Percentiles rank a stretch among this genome's conserved stretches.
These are phyloP conservation scores for Chamaecrista fasciculata DNA, from an alignment of 306 rosid species.

Conservation along the genomic window DNA sequence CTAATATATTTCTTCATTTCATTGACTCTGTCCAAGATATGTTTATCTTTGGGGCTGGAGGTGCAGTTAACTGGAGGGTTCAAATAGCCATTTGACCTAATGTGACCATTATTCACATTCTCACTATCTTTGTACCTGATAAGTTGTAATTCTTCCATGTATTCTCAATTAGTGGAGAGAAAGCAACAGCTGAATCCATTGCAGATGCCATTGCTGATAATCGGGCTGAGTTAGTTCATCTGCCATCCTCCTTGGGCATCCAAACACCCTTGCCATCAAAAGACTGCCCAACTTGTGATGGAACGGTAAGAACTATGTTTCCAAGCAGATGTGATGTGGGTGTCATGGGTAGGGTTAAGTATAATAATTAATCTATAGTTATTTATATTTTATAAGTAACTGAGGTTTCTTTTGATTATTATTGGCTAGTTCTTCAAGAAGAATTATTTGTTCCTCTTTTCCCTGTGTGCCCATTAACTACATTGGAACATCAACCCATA, in stretches of 20 bases:
- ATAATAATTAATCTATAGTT: background rate
- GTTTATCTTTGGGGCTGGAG: background rate
- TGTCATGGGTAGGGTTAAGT: slow-evolving; percentile 8
- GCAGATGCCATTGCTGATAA: slow-evolving; percentile 83
- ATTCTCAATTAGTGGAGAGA: slow-evolving; percentile 76
- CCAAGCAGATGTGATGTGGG: background rate
- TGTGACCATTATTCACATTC: background rate
- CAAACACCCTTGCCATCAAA: slow-evolving; percentile 73
- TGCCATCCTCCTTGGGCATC: slow-evolving; percentile 74
- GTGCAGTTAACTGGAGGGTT: background rate
- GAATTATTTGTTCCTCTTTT: background rate
- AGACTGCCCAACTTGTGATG: slow-evolving; percentile 94
- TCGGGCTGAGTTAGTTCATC: slow-evolving; percentile 85
- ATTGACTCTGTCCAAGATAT: background rate
- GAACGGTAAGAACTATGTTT: slow-evolving; percentile 62
- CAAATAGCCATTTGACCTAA: background rate
- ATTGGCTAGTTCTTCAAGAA: background rate
- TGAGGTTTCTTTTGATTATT: background rate
- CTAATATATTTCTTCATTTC: background rate
- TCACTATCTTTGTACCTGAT: slow-evolving; percentile 15
- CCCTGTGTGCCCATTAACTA: background rate
- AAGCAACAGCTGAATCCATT: slow-evolving; percentile 75
- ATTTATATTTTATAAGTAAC: slow-evolving; percentile 2
- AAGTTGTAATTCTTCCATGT: slow-evolving; percentile 16
- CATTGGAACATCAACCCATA: background rate